phyloP scores from a whole-genome alignment of 2,329 filamentous ascomycete species.

The Cryoendolithus antarcticus region DNA sequence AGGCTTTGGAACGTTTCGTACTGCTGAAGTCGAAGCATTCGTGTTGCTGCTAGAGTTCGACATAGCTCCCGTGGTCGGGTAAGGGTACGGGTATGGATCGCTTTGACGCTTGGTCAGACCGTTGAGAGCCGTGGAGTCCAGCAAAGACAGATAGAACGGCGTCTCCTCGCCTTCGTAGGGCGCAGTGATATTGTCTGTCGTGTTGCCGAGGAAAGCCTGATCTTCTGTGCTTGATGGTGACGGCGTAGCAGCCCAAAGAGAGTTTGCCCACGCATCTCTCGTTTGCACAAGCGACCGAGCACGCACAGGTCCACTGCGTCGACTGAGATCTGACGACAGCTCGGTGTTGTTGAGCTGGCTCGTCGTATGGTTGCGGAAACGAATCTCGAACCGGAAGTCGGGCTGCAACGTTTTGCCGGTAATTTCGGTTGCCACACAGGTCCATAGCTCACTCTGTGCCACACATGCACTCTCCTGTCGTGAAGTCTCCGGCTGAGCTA shows the following conservation, averaged over 20 bases:
- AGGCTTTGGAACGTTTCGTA: slow-evolving; percentile 49
- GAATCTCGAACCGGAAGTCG: slow-evolving; percentile 67
- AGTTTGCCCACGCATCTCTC: slow-evolving; percentile 9
- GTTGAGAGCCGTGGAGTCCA: slow-evolving; percentile 30
- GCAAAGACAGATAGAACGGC: slow-evolving; percentile 73
- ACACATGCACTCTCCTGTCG: slow-evolving; percentile 58
- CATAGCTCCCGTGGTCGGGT: slow-evolving; percentile 1
- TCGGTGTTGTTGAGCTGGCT: slow-evolving; percentile 1
- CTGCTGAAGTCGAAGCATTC: slow-evolving; percentile 24
- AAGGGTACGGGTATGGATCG: slow-evolving; percentile 14
- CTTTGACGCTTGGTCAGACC: slow-evolving; percentile 19
- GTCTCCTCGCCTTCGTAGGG: slow-evolving; percentile 74
- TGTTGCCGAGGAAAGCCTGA: slow-evolving; percentile 70
- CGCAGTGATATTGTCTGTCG: slow-evolving; percentile 60
- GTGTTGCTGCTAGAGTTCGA: slow-evolving; percentile 20
- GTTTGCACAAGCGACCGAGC: background rate
- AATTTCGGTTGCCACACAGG: slow-evolving; percentile 56
- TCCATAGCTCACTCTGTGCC: slow-evolving; percentile 65
- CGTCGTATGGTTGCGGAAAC: slow-evolving; percentile 35
- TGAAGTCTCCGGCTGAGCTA: slow-evolving; percentile 59
- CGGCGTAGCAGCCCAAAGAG: slow-evolving; percentile 37
- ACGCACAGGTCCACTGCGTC: no score
- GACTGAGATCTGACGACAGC: no score
- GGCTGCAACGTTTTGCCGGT: slow-evolving; percentile 53
- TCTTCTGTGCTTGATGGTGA: slow-evolving; percentile 52